These are phyloP conservation scores for Ananas comosus DNA, from an alignment of 176 grass and related monocot genomes.

Conservation along the genomic window DNA sequence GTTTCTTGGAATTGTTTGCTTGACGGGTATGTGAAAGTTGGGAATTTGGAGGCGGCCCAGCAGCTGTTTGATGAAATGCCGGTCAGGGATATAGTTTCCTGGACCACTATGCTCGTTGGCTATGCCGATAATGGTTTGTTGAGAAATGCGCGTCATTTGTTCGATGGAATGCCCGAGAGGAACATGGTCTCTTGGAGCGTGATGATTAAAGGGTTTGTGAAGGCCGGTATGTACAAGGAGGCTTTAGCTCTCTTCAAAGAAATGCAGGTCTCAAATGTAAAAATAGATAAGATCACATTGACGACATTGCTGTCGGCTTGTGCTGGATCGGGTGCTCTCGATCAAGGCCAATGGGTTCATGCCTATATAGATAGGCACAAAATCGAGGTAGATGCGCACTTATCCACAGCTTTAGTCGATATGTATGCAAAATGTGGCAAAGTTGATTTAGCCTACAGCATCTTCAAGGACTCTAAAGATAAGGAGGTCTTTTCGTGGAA, in stretches of 20 bases:
- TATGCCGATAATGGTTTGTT: neutral
- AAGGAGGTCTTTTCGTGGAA: constrained; percentile 21
- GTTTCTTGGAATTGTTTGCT: constrained; percentile 1
- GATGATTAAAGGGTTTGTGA: constrained; percentile 9
- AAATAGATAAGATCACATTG: constrained; percentile 13
- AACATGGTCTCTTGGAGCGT: constrained; percentile 3
- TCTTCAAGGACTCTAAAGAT: constrained; percentile 2
- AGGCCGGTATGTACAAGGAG: neutral
- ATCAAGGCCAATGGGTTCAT: constrained; percentile 17
- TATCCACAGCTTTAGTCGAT: constrained; percentile 16
- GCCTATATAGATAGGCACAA: constrained; percentile 12
- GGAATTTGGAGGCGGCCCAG: neutral
- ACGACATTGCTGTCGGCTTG: neutral
- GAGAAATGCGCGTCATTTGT: constrained; percentile 1
- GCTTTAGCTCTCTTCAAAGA: neutral
- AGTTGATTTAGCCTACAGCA: neutral
- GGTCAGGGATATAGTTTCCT: constrained; percentile 15
- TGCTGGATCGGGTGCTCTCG: constrained; percentile 5
- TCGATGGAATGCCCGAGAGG: constrained; percentile 8
- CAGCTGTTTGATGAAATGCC: constrained; percentile 21
- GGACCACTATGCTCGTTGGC: constrained; percentile 17
- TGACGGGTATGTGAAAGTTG: neutral
- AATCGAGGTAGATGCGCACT: constrained; percentile 8
- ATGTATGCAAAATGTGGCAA: constrained; percentile 23
- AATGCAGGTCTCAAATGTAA: constrained; percentile 5